phyloP scores from a whole-genome alignment of 225 moss, liverwort and hornwort genomes.

The Polytrichum commune region DNA sequence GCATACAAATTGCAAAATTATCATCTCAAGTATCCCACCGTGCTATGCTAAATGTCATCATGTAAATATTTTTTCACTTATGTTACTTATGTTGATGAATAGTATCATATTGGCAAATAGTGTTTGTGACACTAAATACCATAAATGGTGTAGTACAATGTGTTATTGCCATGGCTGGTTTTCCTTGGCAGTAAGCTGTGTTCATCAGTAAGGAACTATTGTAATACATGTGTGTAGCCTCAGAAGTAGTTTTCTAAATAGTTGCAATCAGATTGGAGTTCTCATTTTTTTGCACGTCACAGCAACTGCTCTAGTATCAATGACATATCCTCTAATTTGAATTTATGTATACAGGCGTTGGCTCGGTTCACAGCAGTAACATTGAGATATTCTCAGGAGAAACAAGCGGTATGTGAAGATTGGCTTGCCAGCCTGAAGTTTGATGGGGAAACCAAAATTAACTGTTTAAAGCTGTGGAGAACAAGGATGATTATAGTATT shows the following conservation, averaged over 20 bases:
- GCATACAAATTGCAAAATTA: no score
- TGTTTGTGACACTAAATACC: no score
- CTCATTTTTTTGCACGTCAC: background rate
- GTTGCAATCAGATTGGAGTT: background rate
- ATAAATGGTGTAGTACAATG: background rate
- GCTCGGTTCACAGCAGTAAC: constrained; percentile 58
- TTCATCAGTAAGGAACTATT: background rate
- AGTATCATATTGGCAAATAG: no score
- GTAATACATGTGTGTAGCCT: background rate
- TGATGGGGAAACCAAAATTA: background rate
- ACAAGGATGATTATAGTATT: background rate
- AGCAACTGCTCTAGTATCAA: background rate
- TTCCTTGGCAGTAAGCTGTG: background rate
- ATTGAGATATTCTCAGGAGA: constrained; percentile 55
- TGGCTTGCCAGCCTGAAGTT: background rate
- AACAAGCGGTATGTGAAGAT: constrained; percentile 38
- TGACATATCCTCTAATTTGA: background rate
- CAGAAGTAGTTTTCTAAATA: background rate
- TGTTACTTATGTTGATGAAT: no score
- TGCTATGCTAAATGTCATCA: no score
- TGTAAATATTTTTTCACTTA: no score
- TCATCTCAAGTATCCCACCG: no score
- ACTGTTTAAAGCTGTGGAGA: background rate
- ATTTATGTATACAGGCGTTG: constrained; percentile 36
- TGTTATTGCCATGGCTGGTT: background rate